These are phyloP conservation scores for Barnettozyma salicaria DNA, from an alignment of 805 yeast species.

Conservation along the genomic window DNA sequence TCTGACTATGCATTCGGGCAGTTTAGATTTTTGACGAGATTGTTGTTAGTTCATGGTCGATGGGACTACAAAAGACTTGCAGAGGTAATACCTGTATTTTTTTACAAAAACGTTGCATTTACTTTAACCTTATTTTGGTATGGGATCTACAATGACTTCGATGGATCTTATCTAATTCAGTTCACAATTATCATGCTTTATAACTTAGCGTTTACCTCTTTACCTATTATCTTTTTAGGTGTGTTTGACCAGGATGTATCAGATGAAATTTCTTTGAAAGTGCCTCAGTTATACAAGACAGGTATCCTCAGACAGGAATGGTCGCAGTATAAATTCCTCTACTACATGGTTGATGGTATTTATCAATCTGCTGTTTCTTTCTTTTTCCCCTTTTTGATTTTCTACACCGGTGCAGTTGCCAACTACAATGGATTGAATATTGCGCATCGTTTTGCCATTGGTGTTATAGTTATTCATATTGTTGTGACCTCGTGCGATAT, in stretches of 20 bases:
- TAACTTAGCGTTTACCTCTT: conserved; percentile 75
- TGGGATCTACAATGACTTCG: conserved; percentile 68
- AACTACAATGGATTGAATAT: conserved; percentile 48
- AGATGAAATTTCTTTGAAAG: conserved; percentile 59
- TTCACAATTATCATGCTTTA: conserved; percentile 76
- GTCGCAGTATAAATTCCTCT: conserved; percentile 59
- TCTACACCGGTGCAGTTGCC: conserved; percentile 36
- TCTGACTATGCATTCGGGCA: conserved; percentile 84
- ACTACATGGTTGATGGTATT: conserved; percentile 71
- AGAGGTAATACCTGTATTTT: conserved; percentile 79
- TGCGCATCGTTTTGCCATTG: conserved; percentile 70
- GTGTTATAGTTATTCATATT: conserved; percentile 57
- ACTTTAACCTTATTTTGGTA: conserved; percentile 74
- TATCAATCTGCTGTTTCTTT: conserved; percentile 69
- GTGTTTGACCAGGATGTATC: conserved; percentile 77
- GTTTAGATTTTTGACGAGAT: conserved; percentile 61
- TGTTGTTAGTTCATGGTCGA: conserved; percentile 72
- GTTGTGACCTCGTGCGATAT: conserved; percentile 60
- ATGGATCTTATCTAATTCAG: conserved; percentile 75
- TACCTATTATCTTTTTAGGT: conserved; percentile 73
- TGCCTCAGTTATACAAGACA: conserved; percentile 66
- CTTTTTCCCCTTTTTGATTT: conserved; percentile 66
- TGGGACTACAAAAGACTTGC: conserved; percentile 80
- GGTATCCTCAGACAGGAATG: conserved; percentile 72
- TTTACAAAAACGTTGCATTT: conserved; percentile 73